Evolutionary conservation across 2,329 filamentous ascomycete species (phyloP).

Genomic region (Hypoxylon rubiginosum): DNA sequence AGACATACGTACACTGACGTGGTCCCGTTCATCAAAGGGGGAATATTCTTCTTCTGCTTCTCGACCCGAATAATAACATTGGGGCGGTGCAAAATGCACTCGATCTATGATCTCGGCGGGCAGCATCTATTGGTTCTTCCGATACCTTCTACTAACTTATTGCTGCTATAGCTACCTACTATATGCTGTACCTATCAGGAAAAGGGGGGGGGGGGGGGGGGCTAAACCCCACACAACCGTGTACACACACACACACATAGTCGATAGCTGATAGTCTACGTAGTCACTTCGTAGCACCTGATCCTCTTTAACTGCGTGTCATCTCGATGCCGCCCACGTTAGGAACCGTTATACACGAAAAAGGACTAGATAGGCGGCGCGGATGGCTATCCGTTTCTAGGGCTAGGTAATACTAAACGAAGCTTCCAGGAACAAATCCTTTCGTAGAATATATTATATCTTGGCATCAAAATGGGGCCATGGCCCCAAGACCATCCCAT

Average conservation of each 20-base stretch:
- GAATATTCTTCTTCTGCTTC: conserved; percentile 31
- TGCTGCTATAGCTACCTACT: conserved; percentile 1
- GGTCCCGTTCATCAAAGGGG: conserved; percentile 48
- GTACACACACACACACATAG: conserved; percentile 11
- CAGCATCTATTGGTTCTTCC: conserved; percentile 11
- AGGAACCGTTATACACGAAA: conserved; percentile 32
- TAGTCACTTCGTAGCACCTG: conserved; percentile 47
- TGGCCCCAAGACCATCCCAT: conserved; percentile 23
- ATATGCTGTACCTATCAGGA: conserved; percentile 1
- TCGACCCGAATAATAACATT: conserved; percentile 35
- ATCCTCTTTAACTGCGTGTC: conserved; percentile 51
- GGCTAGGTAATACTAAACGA: conserved; percentile 9
- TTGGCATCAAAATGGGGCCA: conserved; percentile 30
- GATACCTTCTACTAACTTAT: neutral
- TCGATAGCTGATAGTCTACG: conserved; percentile 11
- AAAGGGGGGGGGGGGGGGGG: neutral
- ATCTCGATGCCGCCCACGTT: conserved; percentile 46
- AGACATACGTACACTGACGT: conserved; percentile 47
- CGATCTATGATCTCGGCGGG: conserved; percentile 41
- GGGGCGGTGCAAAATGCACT: conserved; percentile 39
- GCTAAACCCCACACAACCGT: conserved; percentile 22
- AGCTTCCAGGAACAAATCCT: conserved; percentile 19
- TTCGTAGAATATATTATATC: conserved; percentile 31
- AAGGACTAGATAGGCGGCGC: conserved; percentile 29
- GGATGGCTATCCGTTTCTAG: conserved; percentile 29